These are phyloP conservation scores for Daldinia caldariorum DNA, from an alignment of 495 filamentous ascomycete genomes.

Conservation along the genomic window DNA sequence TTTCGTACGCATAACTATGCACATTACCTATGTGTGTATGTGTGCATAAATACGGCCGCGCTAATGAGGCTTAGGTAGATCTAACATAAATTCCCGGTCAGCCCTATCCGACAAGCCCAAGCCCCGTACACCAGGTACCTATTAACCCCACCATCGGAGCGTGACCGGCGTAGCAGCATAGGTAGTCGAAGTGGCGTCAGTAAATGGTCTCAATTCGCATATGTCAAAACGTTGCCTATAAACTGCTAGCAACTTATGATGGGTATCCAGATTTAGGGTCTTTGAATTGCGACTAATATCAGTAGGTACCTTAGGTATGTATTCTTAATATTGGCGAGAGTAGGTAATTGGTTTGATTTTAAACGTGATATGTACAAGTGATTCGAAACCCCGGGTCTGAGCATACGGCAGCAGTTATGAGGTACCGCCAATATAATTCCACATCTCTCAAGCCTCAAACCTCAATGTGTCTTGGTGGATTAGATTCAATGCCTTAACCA, in stretches of 20 bases:
- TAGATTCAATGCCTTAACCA: neutral
- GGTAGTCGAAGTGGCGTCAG: no score
- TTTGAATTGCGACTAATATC: neutral
- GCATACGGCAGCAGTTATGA: neutral
- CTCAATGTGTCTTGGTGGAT: neutral
- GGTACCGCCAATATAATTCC: neutral
- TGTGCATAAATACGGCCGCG: neutral
- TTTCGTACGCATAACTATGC: neutral
- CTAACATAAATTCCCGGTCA: slow-evolving; percentile 4
- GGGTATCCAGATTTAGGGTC: neutral
- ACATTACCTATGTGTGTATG: neutral
- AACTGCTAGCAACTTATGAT: neutral
- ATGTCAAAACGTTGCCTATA: neutral
- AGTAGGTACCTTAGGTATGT: no score
- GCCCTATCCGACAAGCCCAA: slow-evolving; percentile 19
- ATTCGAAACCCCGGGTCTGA: neutral
- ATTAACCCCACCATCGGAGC: slow-evolving; percentile 8
- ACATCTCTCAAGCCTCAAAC: neutral
- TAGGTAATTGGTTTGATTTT: neutral
- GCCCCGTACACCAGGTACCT: no score
- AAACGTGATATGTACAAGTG: neutral
- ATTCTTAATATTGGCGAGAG: no score
- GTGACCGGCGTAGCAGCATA: no score
- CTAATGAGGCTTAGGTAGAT: neutral
- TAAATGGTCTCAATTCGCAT: neutral